These are phyloP conservation scores for Gaertneriomyces sp. DNA, from an alignment of 192 early-diverging fungal species.

Conservation along the genomic window DNA sequence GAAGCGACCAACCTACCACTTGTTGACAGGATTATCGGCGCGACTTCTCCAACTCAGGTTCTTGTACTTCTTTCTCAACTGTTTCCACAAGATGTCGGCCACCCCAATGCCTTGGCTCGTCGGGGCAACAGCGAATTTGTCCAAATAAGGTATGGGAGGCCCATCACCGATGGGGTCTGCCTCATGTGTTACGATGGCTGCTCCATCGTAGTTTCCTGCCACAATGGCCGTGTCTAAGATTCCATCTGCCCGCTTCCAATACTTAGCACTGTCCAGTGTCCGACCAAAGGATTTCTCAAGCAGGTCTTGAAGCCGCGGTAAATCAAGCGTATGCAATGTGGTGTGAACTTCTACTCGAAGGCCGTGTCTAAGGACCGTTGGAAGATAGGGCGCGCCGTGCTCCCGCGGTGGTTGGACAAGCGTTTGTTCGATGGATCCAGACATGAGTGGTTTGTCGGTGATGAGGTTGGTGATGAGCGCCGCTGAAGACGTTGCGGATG, in stretches of 20 bases:
- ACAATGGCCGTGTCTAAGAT: conserved; percentile 65
- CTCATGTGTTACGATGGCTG: conserved; percentile 78
- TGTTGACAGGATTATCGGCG: conserved; percentile 83
- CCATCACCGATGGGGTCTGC: conserved; percentile 13
- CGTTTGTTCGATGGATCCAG: background rate
- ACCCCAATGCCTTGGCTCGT: conserved; percentile 85
- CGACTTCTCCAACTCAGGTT: conserved; percentile 81
- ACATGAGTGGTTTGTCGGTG: conserved; percentile 63
- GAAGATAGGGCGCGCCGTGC: conserved; percentile 44
- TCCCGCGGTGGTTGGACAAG: conserved; percentile 6
- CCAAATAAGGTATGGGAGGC: conserved; percentile 60
- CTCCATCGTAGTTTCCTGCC: conserved; percentile 90
- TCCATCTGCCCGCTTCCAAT: conserved; percentile 53
- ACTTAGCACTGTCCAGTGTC: conserved; percentile 52
- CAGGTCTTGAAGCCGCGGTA: conserved; percentile 49
- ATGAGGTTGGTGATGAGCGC: conserved; percentile 68
- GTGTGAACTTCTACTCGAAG: conserved; percentile 59
- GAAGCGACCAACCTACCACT: conserved; percentile 61
- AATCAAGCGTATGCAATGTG: conserved; percentile 53
- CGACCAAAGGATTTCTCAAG: conserved; percentile 77
- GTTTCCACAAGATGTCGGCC: conserved; percentile 92
- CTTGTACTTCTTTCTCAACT: conserved; percentile 64
- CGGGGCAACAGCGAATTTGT: conserved; percentile 90
- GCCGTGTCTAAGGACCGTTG: conserved; percentile 78
- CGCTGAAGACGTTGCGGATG: conserved; percentile 49